Conservation (phyloP, 2,329 filamentous ascomycete genomes). For the Volutella citrinella region DNA sequence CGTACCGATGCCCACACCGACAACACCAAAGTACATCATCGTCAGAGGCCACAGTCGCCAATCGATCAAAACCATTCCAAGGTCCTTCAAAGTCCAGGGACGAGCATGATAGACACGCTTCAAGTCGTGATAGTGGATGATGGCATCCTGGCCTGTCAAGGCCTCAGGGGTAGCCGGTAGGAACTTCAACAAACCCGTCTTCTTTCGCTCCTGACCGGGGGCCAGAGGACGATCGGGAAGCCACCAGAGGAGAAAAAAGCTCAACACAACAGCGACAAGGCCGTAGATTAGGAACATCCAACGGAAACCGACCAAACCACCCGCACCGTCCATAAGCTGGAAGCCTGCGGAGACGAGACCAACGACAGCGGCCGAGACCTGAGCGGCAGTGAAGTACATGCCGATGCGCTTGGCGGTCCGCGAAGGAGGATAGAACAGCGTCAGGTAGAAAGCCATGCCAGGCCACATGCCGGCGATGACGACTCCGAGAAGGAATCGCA, state of each 20-base stretch:
- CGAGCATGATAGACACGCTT: slow-evolving; percentile 74
- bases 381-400: slow-evolving; percentile 83
- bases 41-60: slow-evolving; percentile 86
- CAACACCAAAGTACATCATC: slow-evolving; percentile 93
- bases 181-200: slow-evolving; percentile 56
- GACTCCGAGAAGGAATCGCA: slow-evolving; percentile 79
- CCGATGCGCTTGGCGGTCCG: slow-evolving; percentile 85
- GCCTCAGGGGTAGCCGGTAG: slow-evolving; percentile 69
- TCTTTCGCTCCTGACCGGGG: slow-evolving; percentile 60
- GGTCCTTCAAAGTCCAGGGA: slow-evolving; percentile 70
- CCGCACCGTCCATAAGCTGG: slow-evolving; percentile 80
- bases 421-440: slow-evolving; percentile 85
- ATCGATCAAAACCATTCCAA: slow-evolving; percentile 70
- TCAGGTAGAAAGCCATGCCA: slow-evolving; percentile 90
- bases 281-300: slow-evolving; percentile 95
- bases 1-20: slow-evolving; percentile 86
- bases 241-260: slow-evolving; percentile 80
- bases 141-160: slow-evolving; percentile 71
- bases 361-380: slow-evolving; percentile 85
- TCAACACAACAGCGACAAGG: slow-evolving; percentile 68
- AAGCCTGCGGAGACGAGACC: slow-evolving; percentile 88
- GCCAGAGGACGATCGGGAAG: slow-evolving; percentile 77
- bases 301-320: slow-evolving; percentile 76
- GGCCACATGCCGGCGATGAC: slow-evolving; percentile 95
- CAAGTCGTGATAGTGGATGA: slow-evolving; percentile 80